Conservation (phyloP, 83 land plant genomes). For the Picea mariana region DNA sequence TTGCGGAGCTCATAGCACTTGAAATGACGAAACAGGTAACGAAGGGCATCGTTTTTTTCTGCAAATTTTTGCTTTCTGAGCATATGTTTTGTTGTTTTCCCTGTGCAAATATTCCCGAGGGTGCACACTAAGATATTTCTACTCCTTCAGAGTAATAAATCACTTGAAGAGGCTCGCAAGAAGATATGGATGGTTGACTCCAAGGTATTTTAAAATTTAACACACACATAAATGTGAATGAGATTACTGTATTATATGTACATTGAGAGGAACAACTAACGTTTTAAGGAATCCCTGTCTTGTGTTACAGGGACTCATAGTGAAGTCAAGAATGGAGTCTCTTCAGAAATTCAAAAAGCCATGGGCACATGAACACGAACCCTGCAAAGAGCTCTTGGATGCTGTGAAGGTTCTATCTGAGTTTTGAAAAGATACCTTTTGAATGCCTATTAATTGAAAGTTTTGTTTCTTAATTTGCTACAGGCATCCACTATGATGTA, state of each 20-base stretch:
- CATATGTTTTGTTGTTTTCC: neutral
- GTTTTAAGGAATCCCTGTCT: neutral
- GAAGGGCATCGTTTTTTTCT: neutral
- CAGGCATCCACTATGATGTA: neutral
- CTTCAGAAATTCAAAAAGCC: slow-evolving; percentile 86
- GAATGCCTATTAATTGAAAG: neutral
- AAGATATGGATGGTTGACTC: slow-evolving; percentile 95
- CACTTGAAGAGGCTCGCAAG: slow-evolving; percentile 74
- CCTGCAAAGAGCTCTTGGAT: slow-evolving; percentile 53
- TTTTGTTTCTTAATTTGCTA: neutral
- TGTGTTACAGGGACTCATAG: slow-evolving; percentile 71
- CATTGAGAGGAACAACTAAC: neutral
- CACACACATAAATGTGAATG: neutral
- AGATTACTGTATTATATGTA: neutral
- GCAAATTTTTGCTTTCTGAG: neutral
- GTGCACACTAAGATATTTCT: too few relatives aligned
- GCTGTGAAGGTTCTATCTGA: slow-evolving; percentile 62
- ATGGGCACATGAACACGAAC: slow-evolving; percentile 90
- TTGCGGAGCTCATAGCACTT: slow-evolving; percentile 86
- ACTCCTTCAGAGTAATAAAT: slow-evolving; percentile 68
- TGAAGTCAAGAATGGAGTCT: slow-evolving; percentile 70
- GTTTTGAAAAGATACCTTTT: neutral
- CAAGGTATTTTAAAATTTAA: slow-evolving; percentile 43
- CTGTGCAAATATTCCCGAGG: too few relatives aligned
- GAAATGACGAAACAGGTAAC: slow-evolving; percentile 76